Percentiles rank a stretch among this genome's conserved stretches.
phyloP scores from a whole-genome alignment of 306 rosid genomes.

The Cicer cuneatum region DNA sequence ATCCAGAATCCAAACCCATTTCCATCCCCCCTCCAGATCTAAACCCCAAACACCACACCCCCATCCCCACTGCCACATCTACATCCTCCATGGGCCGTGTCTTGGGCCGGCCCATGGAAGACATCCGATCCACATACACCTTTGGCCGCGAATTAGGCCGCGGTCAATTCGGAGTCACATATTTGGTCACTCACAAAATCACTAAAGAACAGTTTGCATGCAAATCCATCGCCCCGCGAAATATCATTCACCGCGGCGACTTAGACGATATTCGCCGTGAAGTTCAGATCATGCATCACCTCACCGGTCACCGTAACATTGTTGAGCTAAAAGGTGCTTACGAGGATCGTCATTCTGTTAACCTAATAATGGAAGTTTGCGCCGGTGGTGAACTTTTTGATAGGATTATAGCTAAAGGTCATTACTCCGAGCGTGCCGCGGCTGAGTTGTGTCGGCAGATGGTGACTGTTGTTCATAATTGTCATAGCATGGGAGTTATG shows the following conservation, averaged over 20 bases:
- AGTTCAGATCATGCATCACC: slow-evolving; percentile 98
- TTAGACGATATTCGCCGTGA: slow-evolving; percentile 91
- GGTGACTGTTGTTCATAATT: slow-evolving; percentile 78
- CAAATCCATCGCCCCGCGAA: slow-evolving; percentile 87
- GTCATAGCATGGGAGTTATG: slow-evolving; percentile 94
- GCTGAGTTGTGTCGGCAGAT: slow-evolving; percentile 86
- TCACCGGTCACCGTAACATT: slow-evolving; percentile 89
- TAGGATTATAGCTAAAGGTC: slow-evolving; percentile 83
- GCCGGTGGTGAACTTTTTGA: slow-evolving; percentile 98
- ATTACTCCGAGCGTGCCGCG: slow-evolving; percentile 94
- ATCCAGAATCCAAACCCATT: slow-evolving; percentile 42
- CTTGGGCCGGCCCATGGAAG: slow-evolving; percentile 83
- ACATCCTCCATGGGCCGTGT: slow-evolving; percentile 63
- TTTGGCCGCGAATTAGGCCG: slow-evolving; percentile 97
- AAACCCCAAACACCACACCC: not conserved
- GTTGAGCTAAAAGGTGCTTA: slow-evolving; percentile 92
- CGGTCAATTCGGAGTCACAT: slow-evolving; percentile 93
- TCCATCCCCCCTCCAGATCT: slow-evolving; percentile 37
- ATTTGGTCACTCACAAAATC: slow-evolving; percentile 71
- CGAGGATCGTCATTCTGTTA: slow-evolving; percentile 93
- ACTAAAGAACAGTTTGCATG: slow-evolving; percentile 83
- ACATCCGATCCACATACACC: slow-evolving; percentile 68
- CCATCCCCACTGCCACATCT: not conserved
- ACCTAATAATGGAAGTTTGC: slow-evolving; percentile 93
- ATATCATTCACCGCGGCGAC: slow-evolving; percentile 74